Conservation (phyloP, 73 alveolate species). For the Symbiodinium natans region DNA sequence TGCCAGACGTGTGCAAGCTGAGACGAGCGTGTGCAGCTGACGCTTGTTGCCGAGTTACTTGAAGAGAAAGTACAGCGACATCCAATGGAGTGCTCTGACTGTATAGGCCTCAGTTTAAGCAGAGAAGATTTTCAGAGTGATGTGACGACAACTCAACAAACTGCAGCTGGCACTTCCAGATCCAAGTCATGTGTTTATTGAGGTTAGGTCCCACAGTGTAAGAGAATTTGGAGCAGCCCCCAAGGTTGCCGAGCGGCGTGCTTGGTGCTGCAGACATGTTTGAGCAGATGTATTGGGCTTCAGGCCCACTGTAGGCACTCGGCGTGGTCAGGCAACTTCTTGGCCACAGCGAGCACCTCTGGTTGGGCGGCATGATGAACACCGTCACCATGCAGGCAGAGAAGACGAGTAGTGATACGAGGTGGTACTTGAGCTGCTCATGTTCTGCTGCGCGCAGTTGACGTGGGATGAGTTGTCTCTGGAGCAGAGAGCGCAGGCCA, state of each 20-base stretch:
- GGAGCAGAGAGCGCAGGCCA: slow-evolving; percentile 90
- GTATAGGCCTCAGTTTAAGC: not conserved
- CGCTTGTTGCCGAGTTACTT: slow-evolving; percentile 56
- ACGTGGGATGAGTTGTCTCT: slow-evolving; percentile 86
- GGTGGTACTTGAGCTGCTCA: not conserved
- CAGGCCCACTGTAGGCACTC: not conserved
- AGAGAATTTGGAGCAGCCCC: no score
- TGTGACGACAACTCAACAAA: no score
- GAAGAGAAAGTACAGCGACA: slow-evolving; percentile 67
- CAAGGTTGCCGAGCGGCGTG: slow-evolving; percentile 13
- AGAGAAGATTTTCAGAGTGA: not conserved
- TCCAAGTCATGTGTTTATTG: no score
- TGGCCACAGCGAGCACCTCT: slow-evolving; percentile 57
- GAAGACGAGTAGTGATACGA: not conserved
- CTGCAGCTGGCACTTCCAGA: no score
- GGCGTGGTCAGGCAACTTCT: slow-evolving; percentile 78
- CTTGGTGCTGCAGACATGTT: not conserved
- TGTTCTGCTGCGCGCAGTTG: not conserved
- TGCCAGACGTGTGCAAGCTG: no score
- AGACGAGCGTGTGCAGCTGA: no score
- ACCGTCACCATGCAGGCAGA: slow-evolving; percentile 72
- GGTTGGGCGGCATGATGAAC: slow-evolving; percentile 89
- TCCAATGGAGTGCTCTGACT: slow-evolving; percentile 54
- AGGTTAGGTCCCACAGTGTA: no score
- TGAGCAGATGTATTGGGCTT: not conserved